Base-by-base conservation (phyloP, 176 grass and related monocot species). In the Ananas comosus region DNA sequence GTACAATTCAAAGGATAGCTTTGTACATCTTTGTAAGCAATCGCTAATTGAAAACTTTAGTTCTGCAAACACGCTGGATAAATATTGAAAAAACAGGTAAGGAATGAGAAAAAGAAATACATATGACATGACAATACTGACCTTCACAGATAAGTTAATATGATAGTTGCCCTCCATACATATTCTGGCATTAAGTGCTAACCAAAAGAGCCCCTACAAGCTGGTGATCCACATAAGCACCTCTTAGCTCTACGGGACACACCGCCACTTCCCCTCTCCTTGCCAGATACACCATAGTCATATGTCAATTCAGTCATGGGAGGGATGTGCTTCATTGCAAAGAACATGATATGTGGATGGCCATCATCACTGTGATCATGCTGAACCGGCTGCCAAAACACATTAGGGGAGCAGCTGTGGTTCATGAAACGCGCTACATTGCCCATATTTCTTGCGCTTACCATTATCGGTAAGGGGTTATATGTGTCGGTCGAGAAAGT, bases 301-400 rank as follows among this genome's bases (percentile, higher is more conserved):
- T 83, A 96, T 47, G 86, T 89, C 74, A 96, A 47, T 76, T 96
- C 92, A 71, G 92, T 87, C 92, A 96, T 85, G 47, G 86, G 92
- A 69, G 92, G 88, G 82, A 96, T 91, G 64, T 96, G 92, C 64
- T 96, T 96, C 27, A 96, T 47, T 18, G 92, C 88, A 74, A 96
- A 96, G 63, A 96, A 91, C 92, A 96, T 96, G 54, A 96, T 89
- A 76, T 96, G 92, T 0, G 88, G 88, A 51, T 74, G 71, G 13
- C 50, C 57, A 53, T 85, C 79, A 76, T 91, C 88, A 76, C 74
- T 80, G 80, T 91, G 83, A 73, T 91, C 88, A 89, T 85, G 83
- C 28, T 86, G 84, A 76, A 96, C 83, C 63, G 88, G 83, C 50
- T 96, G 92, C 88, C 92, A 96, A 58, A 96, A 87, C 66, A 86